Conservation (phyloP, 139 green algal species). For the Deuterostichococcus epilithicus region DNA sequence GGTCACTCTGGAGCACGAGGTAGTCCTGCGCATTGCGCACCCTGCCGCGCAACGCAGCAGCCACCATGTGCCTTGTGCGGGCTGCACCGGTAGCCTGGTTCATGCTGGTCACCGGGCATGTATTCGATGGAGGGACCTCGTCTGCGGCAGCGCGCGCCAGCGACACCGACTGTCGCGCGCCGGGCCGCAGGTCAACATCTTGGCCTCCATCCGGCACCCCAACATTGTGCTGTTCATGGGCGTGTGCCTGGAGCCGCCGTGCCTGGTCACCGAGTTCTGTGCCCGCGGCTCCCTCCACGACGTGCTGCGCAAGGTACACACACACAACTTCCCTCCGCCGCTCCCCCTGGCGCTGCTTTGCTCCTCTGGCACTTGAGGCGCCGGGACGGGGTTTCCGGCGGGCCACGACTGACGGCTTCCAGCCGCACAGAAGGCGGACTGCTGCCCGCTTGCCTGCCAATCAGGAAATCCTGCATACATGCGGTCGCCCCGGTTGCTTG, state of each 20-base stretch:
- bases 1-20: conserved; percentile 21
- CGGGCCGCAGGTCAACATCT: conserved; percentile 38
- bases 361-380: conserved; percentile 8
- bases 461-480: too few relatives aligned
- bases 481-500: too few relatives aligned
- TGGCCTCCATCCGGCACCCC: conserved; percentile 47
- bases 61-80: not conserved
- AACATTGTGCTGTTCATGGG: conserved; percentile 59
- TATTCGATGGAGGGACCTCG: not conserved
- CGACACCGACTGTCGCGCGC: not conserved
- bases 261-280: conserved; percentile 44
- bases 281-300: conserved; percentile 40
- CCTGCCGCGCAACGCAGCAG: not conserved
- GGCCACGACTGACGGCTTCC: not conserved
- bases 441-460: too few relatives aligned
- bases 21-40: not conserved
- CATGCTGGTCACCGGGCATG: not conserved
- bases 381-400: too few relatives aligned
- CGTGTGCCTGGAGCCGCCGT: conserved; percentile 40
- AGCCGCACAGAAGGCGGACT: too few relatives aligned
- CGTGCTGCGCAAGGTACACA: conserved; percentile 29
- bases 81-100: not conserved
- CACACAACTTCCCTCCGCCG: not conserved
- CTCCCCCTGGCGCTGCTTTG: not conserved
- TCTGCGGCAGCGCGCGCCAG: not conserved